Base-by-base conservation (phyloP, 805 yeast genomes). In the Yamadazyma nakazawae region DNA sequence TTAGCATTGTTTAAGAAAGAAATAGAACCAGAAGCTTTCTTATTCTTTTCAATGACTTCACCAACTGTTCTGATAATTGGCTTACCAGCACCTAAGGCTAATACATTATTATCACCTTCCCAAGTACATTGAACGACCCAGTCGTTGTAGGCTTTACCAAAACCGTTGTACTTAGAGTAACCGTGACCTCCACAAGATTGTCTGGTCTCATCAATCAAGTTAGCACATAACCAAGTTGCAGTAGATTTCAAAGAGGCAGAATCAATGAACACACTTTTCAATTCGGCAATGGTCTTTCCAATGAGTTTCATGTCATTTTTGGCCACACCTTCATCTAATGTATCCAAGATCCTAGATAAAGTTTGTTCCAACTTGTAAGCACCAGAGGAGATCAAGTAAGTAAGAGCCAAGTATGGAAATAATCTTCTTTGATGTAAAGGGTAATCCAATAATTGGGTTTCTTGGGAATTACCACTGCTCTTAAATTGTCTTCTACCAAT, bases 161-260 rank as follows among this genome's bases (percentile, higher is more conserved):
- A 72, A 19, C 76, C 76, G 50, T 63, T 63, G 62, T 72, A 72
- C 32, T 70, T 54, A 34, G 74, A 68, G 64, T 72, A 72, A 49
- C 77, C 77, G 54, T 67, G 76, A 43, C 77, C 77, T 57, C 77
- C 77, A 59, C 77, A 72, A 21, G 76, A 62, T 58, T 72, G 77
- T 57, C 77, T 66, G 34, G 66, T 48, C 55, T 72, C 67, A 48
- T 70, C 70, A 45, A 72, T 71, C 45, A 70, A 59, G 32, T 63
- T 70, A 47, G 73, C 72, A 25, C 71, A 68, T 48, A 64, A 58
- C 77, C 77, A 72, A 34, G 77, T 72, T 55, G 63, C 60, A 26
- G 76, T 70, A 13, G 76, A 62, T 59, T 72, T 72, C 57, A 72
- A 59, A 11, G 75, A 67, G 46, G 73, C 76, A 30, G 76, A 70